Conservation (phyloP, 345 rosid genomes). For the Mallotus nudiflorus region DNA sequence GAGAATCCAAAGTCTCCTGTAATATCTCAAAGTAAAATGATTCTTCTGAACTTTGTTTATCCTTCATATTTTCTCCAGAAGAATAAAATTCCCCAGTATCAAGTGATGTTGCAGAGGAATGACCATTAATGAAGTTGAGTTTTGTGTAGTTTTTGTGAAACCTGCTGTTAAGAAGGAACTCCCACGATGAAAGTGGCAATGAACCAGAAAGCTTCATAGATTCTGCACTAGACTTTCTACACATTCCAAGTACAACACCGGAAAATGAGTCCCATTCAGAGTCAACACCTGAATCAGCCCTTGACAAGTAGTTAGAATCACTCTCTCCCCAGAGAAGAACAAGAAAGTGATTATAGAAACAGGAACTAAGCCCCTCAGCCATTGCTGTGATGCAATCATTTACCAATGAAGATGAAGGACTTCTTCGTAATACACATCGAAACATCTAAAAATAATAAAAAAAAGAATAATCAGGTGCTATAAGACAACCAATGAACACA, state of each 20-base stretch:
- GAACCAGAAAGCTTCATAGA: slow-evolving; percentile 38
- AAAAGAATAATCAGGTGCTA: slow-evolving; percentile 4
- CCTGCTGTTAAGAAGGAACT: slow-evolving; percentile 77
- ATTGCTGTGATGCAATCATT: slow-evolving; percentile 83
- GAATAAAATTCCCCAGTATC: slow-evolving; percentile 35
- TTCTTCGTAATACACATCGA: slow-evolving; percentile 71
- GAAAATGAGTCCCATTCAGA: slow-evolving; percentile 79
- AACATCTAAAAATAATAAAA: slow-evolving; percentile 52
- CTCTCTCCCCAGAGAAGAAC: slow-evolving; percentile 81
- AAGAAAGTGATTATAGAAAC: slow-evolving; percentile 70
- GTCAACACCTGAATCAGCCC: slow-evolving; percentile 49
- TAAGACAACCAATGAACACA: background rate
- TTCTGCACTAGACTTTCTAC: slow-evolving; percentile 42
- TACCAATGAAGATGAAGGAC: slow-evolving; percentile 79
- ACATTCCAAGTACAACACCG: slow-evolving; percentile 57
- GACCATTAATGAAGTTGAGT: slow-evolving; percentile 35
- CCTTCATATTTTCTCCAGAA: slow-evolving; percentile 33
- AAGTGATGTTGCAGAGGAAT: slow-evolving; percentile 33
- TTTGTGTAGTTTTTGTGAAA: slow-evolving; percentile 71
- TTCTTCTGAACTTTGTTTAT: slow-evolving; percentile 35
- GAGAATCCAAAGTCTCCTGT: slow-evolving; percentile 61
- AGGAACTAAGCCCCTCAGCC: slow-evolving; percentile 78
- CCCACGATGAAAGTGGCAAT: slow-evolving; percentile 66
- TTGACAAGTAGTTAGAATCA: slow-evolving; percentile 41
- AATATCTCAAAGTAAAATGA: slow-evolving; percentile 54